These are phyloP conservation scores for Orbilia brochopaga DNA, from an alignment of 2,329 filamentous ascomycete species.

Conservation along the genomic window DNA sequence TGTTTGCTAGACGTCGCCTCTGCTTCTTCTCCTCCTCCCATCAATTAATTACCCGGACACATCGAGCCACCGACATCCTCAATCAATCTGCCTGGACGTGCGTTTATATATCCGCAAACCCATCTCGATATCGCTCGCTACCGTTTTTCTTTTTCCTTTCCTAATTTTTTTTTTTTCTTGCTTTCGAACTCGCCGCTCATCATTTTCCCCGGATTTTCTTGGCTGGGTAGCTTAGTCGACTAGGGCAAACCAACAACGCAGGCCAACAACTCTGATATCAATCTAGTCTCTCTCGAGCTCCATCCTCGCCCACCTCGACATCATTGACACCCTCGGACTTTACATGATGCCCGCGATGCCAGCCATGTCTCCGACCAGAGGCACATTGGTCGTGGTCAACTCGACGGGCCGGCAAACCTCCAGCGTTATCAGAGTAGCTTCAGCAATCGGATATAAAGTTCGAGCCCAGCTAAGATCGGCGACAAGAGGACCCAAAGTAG, in stretches of 20 bases:
- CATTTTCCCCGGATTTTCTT: slow-evolving; percentile 30
- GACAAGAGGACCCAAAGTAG: slow-evolving; percentile 63
- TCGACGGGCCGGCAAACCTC: slow-evolving; percentile 94
- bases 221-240: slow-evolving; percentile 26
- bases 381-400: slow-evolving; percentile 89
- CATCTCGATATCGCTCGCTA: neutral
- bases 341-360: slow-evolving; percentile 26
- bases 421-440: slow-evolving; percentile 90
- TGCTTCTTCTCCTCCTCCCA: slow-evolving; percentile 16
- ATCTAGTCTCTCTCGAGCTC: slow-evolving; percentile 5
- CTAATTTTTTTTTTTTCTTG: slow-evolving; percentile 4
- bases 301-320: slow-evolving; percentile 2
- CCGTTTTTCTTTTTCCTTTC: slow-evolving; percentile 4
- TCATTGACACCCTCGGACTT: neutral
- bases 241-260: slow-evolving; percentile 46
- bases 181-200: slow-evolving; percentile 1
- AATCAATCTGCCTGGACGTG: neutral
- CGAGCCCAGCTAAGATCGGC: slow-evolving; percentile 78
- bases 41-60: slow-evolving; percentile 31
- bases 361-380: slow-evolving; percentile 36
- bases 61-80: neutral
- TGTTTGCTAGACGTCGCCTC: too few relatives aligned
- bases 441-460: slow-evolving; percentile 90
- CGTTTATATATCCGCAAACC: neutral
- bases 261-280: slow-evolving; percentile 27